Percentiles rank a stretch among this genome's conserved stretches.
phyloP scores from a whole-genome alignment of 2,329 filamentous ascomycete genomes.

The Apiospora rasikravindrae region DNA sequence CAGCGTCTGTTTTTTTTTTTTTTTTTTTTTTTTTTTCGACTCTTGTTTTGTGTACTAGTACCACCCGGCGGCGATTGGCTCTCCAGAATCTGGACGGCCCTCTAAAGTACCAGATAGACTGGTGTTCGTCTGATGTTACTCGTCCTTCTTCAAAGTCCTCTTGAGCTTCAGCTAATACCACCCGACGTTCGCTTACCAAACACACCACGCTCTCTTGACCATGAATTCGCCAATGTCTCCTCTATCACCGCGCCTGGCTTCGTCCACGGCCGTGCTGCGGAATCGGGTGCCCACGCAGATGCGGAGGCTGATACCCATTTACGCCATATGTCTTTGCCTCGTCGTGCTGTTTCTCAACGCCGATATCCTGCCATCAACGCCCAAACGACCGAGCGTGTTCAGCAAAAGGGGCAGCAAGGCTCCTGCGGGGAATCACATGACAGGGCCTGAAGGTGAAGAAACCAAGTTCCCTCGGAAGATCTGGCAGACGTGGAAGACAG shows the following conservation, averaged over 20 bases:
- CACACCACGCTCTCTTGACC: slow-evolving; percentile 20
- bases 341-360: slow-evolving; percentile 54
- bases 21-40: too few species aligned
- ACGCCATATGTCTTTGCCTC: slow-evolving; percentile 49
- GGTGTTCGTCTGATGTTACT: not conserved
- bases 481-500: slow-evolving; percentile 79
- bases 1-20: not conserved
- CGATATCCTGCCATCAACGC: slow-evolving; percentile 33
- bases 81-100: not conserved
- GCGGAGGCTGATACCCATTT: slow-evolving; percentile 52
- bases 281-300: slow-evolving; percentile 53
- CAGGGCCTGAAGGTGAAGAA: slow-evolving; percentile 15
- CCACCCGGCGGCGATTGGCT: not conserved
- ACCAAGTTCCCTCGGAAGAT: slow-evolving; percentile 67
- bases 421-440: slow-evolving; percentile 26
- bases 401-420: not conserved
- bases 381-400: slow-evolving; percentile 25
- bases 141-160: not conserved
- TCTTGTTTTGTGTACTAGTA: too few species aligned
- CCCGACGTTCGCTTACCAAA: slow-evolving; percentile 1
- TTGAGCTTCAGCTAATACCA: not conserved
- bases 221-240: slow-evolving; percentile 41
- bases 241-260: slow-evolving; percentile 38
- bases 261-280: slow-evolving; percentile 38
- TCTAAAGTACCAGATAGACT: not conserved